phyloP scores from a whole-genome alignment of 371 early-diverging fungal species.

The Lichtheimia hyalospora region DNA sequence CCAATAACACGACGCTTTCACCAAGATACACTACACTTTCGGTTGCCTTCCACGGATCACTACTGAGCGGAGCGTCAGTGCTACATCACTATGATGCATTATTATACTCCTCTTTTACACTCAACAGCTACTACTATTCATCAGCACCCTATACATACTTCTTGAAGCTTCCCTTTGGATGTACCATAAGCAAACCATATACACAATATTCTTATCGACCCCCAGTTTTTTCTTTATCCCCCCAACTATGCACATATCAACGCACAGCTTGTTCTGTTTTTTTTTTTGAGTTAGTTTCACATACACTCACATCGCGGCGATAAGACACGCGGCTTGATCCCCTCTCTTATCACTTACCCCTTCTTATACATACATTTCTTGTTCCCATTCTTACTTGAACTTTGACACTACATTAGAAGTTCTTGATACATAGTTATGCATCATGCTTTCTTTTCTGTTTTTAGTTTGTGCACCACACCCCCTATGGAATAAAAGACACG shows the following conservation, averaged over 20 bases:
- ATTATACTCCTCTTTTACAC: background rate
- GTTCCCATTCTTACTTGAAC: background rate
- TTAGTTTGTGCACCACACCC: too few species aligned
- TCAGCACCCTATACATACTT: background rate
- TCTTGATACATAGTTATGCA: conserved; percentile 1
- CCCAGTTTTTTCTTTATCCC: background rate
- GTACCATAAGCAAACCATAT: background rate
- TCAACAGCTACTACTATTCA: background rate
- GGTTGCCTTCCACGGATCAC: too few species aligned
- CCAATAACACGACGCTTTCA: too few species aligned
- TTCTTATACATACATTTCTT: conserved; percentile 4
- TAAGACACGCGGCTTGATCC: too few species aligned
- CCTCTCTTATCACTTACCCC: background rate
- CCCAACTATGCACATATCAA: background rate
- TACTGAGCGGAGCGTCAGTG: too few species aligned
- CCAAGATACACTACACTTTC: too few species aligned
- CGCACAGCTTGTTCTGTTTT: background rate
- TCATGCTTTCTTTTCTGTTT: background rate
- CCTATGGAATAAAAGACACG: too few species aligned
- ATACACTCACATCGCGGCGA: too few species aligned
- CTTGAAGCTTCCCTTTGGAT: conserved; percentile 2
- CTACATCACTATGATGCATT: too few species aligned
- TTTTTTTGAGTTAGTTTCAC: background rate
- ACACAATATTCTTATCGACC: too few species aligned
- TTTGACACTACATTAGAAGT: background rate